Percentiles rank a stretch among this genome's conserved stretches.
Conservation (phyloP, 1,139 yeast species). For the Yamadazyma kanchanaburiensis region DNA sequence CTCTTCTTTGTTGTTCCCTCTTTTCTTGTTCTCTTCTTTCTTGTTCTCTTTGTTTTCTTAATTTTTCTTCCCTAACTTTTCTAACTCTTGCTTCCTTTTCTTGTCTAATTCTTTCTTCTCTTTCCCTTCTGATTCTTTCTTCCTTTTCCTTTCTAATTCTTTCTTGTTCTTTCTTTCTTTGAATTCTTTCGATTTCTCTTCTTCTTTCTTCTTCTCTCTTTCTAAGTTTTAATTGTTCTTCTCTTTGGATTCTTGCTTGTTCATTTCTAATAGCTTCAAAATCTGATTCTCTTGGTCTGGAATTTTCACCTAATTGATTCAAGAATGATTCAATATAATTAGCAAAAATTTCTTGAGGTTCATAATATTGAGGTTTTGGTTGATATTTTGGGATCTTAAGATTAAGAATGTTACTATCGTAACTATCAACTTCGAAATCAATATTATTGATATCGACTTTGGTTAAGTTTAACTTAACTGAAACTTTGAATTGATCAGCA, state of each 20-base stretch:
- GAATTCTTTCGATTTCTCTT: constrained; percentile 6
- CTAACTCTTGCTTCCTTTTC: constrained; percentile 15
- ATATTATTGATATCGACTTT: constrained; percentile 32
- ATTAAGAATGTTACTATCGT: constrained; percentile 31
- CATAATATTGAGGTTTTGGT: constrained; percentile 1
- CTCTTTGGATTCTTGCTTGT: constrained; percentile 6
- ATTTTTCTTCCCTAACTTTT: constrained; percentile 14
- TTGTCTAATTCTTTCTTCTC: constrained; percentile 13
- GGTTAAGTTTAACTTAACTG: constrained; percentile 29
- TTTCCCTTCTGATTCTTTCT: constrained; percentile 14
- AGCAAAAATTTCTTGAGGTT: constrained; percentile 7
- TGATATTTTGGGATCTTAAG: constrained; percentile 37
- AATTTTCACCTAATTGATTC: constrained; percentile 3
- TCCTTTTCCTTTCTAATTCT: constrained; percentile 10
- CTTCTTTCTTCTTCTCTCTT: constrained; percentile 4
- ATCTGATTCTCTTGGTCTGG: constrained; percentile 3
- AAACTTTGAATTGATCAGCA: constrained; percentile 32
- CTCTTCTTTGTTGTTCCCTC: constrained; percentile 6
- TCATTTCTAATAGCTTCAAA: constrained; percentile 5
- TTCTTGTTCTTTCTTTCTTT: constrained; percentile 10
- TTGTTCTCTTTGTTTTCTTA: constrained; percentile 22
- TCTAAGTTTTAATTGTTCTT: constrained; percentile 5
- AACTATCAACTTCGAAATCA: constrained; percentile 33
- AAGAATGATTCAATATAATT: constrained; percentile 8
- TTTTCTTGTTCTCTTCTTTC: constrained; percentile 10